These are phyloP conservation scores for Citrus medica DNA, from an alignment of 345 rosid species.

Conservation along the genomic window DNA sequence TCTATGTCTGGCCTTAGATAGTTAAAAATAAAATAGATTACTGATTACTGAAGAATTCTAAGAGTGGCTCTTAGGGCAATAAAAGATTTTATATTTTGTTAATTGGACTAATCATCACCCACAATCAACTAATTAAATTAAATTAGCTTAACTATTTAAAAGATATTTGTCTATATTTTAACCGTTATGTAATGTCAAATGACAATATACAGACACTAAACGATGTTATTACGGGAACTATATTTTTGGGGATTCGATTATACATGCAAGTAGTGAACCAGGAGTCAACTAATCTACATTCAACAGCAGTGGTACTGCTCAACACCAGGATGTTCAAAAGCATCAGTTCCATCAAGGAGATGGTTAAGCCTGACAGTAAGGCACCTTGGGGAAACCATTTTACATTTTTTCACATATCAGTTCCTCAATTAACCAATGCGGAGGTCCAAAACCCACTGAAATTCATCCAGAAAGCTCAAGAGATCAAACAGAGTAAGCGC, in stretches of 20 bases:
- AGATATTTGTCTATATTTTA: too few species aligned
- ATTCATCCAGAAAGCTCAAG: slow-evolving; percentile 15
- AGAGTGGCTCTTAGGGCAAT: too few species aligned
- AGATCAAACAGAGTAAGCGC: slow-evolving; percentile 13
- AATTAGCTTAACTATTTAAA: too few species aligned
- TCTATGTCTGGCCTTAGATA: too few species aligned
- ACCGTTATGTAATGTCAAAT: too few species aligned
- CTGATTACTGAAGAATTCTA: too few species aligned
- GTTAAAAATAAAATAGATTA: too few species aligned
- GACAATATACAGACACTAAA: slow-evolving; percentile 24
- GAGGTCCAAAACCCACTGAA: slow-evolving; percentile 7
- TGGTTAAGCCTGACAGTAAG: slow-evolving; percentile 23
- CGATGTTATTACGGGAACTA: slow-evolving; percentile 30
- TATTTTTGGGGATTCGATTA: slow-evolving; percentile 30
- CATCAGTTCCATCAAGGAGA: slow-evolving; percentile 33
- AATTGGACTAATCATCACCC: too few species aligned
- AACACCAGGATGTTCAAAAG: slow-evolving; percentile 32
- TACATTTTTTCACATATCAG: slow-evolving; percentile 27
- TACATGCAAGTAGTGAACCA: slow-evolving; percentile 23
- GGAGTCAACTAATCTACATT: background rate
- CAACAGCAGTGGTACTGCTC: slow-evolving; percentile 33
- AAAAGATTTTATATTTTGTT: too few species aligned
- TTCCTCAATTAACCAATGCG: slow-evolving; percentile 13
- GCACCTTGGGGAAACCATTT: slow-evolving; percentile 43
- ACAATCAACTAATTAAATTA: too few species aligned